Conservation (phyloP, 495 filamentous ascomycete genomes). For the Tuber melanosporum region DNA sequence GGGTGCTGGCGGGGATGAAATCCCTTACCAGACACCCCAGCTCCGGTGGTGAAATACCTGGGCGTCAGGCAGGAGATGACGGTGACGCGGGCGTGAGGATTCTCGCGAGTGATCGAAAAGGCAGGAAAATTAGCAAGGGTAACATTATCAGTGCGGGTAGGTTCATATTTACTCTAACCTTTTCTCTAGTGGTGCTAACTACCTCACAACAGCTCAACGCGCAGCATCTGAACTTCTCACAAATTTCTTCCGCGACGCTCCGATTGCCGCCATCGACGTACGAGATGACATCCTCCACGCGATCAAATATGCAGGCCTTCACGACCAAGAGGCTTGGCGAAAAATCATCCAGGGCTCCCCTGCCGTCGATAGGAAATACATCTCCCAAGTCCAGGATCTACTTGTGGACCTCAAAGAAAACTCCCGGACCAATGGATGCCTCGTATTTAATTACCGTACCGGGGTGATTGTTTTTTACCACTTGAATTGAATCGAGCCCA, state of each 20-base stretch:
- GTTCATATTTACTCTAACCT: not conserved
- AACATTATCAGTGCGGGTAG: constrained; percentile 66
- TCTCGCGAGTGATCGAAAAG: constrained; percentile 68
- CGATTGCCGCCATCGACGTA: constrained; percentile 81
- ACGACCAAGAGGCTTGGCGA: constrained; percentile 81
- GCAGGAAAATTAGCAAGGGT: constrained; percentile 82
- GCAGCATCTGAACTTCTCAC: constrained; percentile 58
- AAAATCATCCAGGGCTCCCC: constrained; percentile 70
- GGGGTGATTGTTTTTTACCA: constrained; percentile 35
- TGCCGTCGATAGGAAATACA: constrained; percentile 72
- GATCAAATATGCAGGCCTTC: constrained; percentile 66
- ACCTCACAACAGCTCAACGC: constrained; percentile 49
- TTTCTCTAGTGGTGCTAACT: not conserved
- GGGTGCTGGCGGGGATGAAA: constrained; percentile 46
- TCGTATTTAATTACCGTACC: constrained; percentile 33
- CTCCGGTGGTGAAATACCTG: constrained; percentile 30
- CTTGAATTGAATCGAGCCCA: constrained; percentile 18
- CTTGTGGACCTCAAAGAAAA: constrained; percentile 58
- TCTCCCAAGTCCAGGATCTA: constrained; percentile 78
- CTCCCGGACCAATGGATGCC: constrained; percentile 20
- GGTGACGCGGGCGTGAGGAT: constrained; percentile 71
- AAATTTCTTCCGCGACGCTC: constrained; percentile 58
- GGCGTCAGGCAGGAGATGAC: constrained; percentile 43
- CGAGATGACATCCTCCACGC: constrained; percentile 77
- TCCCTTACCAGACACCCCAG: constrained; percentile 22